phyloP scores from a whole-genome alignment of 2,329 filamentous ascomycete species.

The Niveomyces coronatus region DNA sequence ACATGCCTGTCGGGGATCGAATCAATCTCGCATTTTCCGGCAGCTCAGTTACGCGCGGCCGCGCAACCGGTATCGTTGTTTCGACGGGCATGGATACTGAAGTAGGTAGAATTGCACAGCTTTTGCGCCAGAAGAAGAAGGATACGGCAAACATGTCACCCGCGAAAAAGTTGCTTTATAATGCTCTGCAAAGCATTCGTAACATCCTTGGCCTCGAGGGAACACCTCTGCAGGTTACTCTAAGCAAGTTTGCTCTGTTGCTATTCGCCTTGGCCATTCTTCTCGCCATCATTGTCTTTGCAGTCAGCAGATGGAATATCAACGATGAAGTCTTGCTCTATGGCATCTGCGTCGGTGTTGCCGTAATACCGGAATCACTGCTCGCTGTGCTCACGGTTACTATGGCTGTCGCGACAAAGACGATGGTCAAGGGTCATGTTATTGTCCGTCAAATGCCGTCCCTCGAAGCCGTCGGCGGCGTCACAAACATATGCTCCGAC shows the following conservation, averaged over 20 bases:
- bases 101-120: constrained; percentile 64
- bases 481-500: constrained; percentile 62
- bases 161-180: constrained; percentile 33
- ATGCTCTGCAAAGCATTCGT: constrained; percentile 32
- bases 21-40: constrained; percentile 62
- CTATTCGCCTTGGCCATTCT: constrained; percentile 63
- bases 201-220: constrained; percentile 58
- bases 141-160: constrained; percentile 31
- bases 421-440: constrained; percentile 54
- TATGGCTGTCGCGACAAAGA: constrained; percentile 55
- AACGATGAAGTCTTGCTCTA: constrained; percentile 49
- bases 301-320: constrained; percentile 42
- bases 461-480: constrained; percentile 56
- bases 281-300: constrained; percentile 52
- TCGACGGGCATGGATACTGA: constrained; percentile 65
- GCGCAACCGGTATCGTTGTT: constrained; percentile 58
- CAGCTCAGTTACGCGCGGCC: constrained; percentile 61
- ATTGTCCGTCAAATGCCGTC: constrained; percentile 56
- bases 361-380: constrained; percentile 55
- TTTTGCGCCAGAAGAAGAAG: constrained; percentile 48
- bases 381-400: constrained; percentile 63
- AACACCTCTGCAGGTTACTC: constrained; percentile 74
- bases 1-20: constrained; percentile 57
- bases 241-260: constrained; percentile 74
- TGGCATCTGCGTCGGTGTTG: constrained; percentile 50